Conservation (phyloP, 495 filamentous ascomycete species). For the Hyaloscypha finlandica region DNA sequence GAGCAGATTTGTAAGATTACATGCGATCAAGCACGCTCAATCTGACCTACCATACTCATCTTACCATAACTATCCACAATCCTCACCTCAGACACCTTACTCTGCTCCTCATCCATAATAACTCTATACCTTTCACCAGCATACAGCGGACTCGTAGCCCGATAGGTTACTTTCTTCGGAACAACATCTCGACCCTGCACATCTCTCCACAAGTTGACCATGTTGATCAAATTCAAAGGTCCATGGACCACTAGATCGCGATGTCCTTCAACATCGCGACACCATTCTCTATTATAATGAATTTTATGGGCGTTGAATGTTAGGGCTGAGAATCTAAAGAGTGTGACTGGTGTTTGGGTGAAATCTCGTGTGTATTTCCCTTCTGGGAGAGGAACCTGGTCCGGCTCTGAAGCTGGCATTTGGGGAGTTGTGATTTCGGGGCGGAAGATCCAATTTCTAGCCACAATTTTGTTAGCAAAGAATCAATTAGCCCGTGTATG, state of each 20-base stretch:
- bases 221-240: conserved; percentile 62
- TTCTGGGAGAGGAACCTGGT: conserved; percentile 31
- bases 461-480: background rate
- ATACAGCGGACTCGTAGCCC: conserved; percentile 62
- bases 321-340: conserved; percentile 72
- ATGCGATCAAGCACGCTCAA: conserved; percentile 27
- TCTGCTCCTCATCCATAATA: conserved; percentile 41
- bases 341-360: conserved; percentile 53
- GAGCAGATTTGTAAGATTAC: background rate
- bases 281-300: conserved; percentile 65
- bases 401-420: conserved; percentile 25
- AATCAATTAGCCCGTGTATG: too few species aligned
- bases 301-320: conserved; percentile 77
- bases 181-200: conserved; percentile 32
- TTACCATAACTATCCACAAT: conserved; percentile 45
- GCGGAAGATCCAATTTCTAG: conserved; percentile 63
- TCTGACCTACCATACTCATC: conserved; percentile 52
- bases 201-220: conserved; percentile 67
- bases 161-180: conserved; percentile 56
- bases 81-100: conserved; percentile 36
- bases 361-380: conserved; percentile 46
- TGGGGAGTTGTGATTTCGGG: conserved; percentile 40
- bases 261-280: conserved; percentile 59
- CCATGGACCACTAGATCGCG: conserved; percentile 63
- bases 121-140: conserved; percentile 53